Conservation (phyloP, 2,329 filamentous ascomycete species). For the Capronia americana region DNA sequence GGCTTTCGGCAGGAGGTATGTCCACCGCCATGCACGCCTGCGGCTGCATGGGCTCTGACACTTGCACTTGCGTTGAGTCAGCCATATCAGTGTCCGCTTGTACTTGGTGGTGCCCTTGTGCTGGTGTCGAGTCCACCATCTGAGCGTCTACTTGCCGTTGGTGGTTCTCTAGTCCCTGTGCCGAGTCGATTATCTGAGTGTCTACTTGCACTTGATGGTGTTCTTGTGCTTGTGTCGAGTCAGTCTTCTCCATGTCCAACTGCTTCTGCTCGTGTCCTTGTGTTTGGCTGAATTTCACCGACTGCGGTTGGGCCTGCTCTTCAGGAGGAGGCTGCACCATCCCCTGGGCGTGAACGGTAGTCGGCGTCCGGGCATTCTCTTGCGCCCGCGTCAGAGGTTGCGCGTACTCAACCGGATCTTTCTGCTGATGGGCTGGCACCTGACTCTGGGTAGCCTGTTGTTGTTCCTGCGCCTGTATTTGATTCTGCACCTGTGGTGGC, state of each 20-base stretch:
- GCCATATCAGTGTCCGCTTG: neutral
- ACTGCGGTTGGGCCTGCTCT: neutral
- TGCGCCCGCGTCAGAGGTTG: neutral
- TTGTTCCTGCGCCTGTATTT: neutral
- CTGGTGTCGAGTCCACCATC: neutral
- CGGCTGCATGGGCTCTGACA: neutral
- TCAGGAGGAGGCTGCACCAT: neutral
- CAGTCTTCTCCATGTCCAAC: too few relatives aligned
- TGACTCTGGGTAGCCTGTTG: neutral
- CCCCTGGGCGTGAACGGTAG: neutral
- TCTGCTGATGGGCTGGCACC: too few relatives aligned
- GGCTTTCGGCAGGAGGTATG: neutral
- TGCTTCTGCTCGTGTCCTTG: neutral
- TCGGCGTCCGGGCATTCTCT: neutral
- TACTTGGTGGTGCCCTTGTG: neutral
- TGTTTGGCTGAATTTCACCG: neutral
- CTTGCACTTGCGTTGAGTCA: neutral
- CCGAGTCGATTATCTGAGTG: neutral
- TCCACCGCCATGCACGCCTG: neutral
- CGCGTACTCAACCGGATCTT: neutral
- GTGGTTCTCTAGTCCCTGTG: neutral
- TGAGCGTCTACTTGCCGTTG: too few relatives aligned
- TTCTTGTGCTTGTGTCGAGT: neutral
- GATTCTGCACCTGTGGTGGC: neutral
- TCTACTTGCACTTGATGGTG: neutral